Base-by-base conservation (phyloP, 192 early-diverging fungal species). In the Helicostylum pulchrum region DNA sequence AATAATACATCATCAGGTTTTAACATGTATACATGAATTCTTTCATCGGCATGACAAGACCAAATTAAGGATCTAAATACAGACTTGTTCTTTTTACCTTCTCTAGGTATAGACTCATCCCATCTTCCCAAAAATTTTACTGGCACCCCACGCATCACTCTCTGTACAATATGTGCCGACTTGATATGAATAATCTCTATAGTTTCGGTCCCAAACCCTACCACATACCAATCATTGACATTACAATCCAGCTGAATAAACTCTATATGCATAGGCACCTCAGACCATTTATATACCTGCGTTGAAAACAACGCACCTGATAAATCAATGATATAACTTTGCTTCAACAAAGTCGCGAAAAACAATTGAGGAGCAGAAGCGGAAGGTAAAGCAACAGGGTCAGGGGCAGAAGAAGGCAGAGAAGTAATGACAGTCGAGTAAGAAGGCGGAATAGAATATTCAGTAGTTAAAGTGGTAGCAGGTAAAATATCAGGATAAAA, bases 401-500 rank as follows among this genome's bases (percentile, higher is more conserved):
- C 73, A 19, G 62, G 61, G 0, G 52, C 51, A 42, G 59, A 32
- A 34, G 42, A 60, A 8, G 59, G 64, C 21, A 62, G 47, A 19
- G 56, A 53, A 15, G 47, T 49, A 14, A 68, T 58, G 7, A 75
- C 73, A 3, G 67, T 60, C 11, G 66, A 49, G 43, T 75, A 75
- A 26, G 73, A 61, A 2, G 73, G 73, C 21, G 73, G 73, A 4
- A 66, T 59, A 0, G 73, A 66, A n/a, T 54, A 75, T 19, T 68
- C 64, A 7, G 62, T 60, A 10, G 73, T 75, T 34, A 75, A 31
- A 0, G 70, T 53, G 10, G 57, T 57, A 7, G 58, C 47, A 2
- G 73, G 67, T 17, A 75, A 44, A 20, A 42, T 39, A 43, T 75
- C 64, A 8, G 73, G 73, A 46, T 68, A 68, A 43, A 68, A 75